A percentile compares a stretch with the other conserved stretches of the same genome.
Conservation (phyloP, 139 green algal species). For the Ulvella scutata region DNA sequence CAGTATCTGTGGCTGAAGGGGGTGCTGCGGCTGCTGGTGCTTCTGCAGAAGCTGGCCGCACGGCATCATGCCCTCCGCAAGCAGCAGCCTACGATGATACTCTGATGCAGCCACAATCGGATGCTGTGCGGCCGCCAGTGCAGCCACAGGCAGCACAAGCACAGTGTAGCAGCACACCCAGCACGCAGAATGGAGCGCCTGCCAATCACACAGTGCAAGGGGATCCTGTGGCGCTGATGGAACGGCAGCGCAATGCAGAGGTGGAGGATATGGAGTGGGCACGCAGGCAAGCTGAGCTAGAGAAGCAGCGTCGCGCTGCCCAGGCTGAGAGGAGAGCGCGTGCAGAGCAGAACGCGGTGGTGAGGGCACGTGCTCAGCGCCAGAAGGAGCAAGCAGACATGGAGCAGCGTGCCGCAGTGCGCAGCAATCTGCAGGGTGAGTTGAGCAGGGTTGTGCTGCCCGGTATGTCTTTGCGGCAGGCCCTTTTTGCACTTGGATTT, state of each 20-base stretch:
- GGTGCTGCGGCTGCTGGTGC: too few species aligned
- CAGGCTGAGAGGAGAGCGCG: background rate
- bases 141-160: too few species aligned
- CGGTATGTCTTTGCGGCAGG: background rate
- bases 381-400: background rate
- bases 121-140: too few species aligned
- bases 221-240: too few species aligned
- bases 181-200: too few species aligned
- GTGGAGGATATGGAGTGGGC: background rate
- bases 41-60: too few species aligned
- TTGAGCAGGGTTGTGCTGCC: background rate
- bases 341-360: background rate
- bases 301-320: background rate
- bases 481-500: background rate
- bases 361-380: background rate
- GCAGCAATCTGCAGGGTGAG: background rate
- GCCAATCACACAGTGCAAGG: too few species aligned
- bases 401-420: background rate
- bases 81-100: too few species aligned
- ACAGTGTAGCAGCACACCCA: too few species aligned
- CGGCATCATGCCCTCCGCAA: too few species aligned
- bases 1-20: too few species aligned
- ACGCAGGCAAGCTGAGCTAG: background rate
- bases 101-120: too few species aligned
- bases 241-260: background rate